Percentiles rank a stretch among this genome's conserved stretches.
Conservation (phyloP, 345 rosid species). For the Ceriops zippeliana region DNA sequence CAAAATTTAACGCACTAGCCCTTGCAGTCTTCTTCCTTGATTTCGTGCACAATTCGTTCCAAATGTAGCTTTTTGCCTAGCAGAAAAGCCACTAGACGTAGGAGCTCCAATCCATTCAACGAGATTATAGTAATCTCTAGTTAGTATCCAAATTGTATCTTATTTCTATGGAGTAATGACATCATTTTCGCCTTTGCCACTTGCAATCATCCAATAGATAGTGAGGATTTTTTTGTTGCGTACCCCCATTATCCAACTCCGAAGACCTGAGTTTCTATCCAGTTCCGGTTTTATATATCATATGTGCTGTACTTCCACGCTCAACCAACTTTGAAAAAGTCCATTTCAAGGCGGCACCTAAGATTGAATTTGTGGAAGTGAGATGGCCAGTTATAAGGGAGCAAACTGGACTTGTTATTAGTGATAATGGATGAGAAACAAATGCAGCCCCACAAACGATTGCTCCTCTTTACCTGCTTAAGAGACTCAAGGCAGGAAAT, state of each 20-base stretch:
- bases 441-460: not conserved
- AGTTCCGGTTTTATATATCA: no score
- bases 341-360: not conserved
- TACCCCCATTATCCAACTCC: no score
- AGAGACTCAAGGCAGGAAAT: not conserved
- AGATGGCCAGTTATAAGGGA: not conserved
- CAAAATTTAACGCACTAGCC: no score
- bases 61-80: not conserved
- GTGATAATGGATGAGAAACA: not conserved
- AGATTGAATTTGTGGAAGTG: not conserved
- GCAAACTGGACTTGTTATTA: not conserved
- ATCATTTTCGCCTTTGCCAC: not conserved
- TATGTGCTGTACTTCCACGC: no score
- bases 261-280: no score
- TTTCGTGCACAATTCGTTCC: no score
- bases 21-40: no score
- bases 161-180: not conserved
- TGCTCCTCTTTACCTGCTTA: not conserved
- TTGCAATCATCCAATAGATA: not conserved
- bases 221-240: not conserved
- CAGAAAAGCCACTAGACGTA: conserved; percentile 3
- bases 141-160: not conserved
- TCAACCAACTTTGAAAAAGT: no score
- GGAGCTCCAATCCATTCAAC: conserved; percentile 1
- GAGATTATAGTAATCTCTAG: not conserved